Base-by-base conservation (phyloP, 2,329 filamentous ascomycete species). In the Cordyceps cateniannulata region DNA sequence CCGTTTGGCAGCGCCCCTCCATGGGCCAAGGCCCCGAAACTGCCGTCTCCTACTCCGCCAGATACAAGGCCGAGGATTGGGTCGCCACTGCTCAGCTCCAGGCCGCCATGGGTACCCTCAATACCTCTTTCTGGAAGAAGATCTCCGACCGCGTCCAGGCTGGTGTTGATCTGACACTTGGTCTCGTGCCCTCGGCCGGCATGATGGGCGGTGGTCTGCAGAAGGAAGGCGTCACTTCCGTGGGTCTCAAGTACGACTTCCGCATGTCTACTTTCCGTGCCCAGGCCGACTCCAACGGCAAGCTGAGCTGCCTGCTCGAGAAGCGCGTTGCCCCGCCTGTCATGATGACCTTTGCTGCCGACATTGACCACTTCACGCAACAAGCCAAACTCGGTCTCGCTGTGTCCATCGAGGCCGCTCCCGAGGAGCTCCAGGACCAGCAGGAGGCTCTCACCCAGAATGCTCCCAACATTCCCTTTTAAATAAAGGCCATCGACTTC, bases 211-310 rank as follows among this genome's bases (percentile, higher is more conserved):
- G 82, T 63, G 86, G 86, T 51, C 74, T 87, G 59, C 85, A 87
- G 74, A 93, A 92, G 76, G 93, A 99, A 75, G 95, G 95, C 60
- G 84, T 91, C 63, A 93, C 96, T 59, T 91, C 93, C 59, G 84
- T 98, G 69, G 95, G 93, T 70, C 91, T 92, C 73, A 99, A 99
- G 79, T 99, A 99, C 78, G 93, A 97, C 75, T 99, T 99, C 85
- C 86, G 91, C 72, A 90, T 92, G 79, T 95, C 91, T 60, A 95
- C 91, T 55, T 96, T 97, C 86, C 87, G 93, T 66, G 95, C 93
- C 49, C 95, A 99, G 79, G 84, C 98, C 69, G 95, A 99, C 78
- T 96, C 92, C 70, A 87, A 91, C 73, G 95, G 95, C 74, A 96
- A 96, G 81, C 83, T 99, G 63, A 91, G 89, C 76, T 95, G 91